These are phyloP conservation scores for Pseudozyma hubeiensis DNA, from an alignment of 1,284 basidiomycete genomes.

Conservation along the genomic window DNA sequence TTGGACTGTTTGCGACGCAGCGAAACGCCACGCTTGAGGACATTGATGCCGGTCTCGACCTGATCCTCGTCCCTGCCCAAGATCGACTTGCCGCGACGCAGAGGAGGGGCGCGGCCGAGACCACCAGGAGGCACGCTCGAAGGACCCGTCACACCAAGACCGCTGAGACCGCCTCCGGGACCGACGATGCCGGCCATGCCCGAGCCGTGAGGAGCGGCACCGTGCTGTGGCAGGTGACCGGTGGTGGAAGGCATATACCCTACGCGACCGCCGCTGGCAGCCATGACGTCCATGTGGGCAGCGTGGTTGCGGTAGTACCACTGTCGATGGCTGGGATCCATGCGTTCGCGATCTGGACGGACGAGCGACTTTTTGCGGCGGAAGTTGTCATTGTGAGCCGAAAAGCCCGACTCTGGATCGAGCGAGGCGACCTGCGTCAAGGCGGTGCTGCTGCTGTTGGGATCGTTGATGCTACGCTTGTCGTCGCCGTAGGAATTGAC, in stretches of 20 bases:
- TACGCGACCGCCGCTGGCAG: constrained; percentile 51
- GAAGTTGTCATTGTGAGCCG: constrained; percentile 67
- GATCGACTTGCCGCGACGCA: constrained; percentile 67
- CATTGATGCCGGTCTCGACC: constrained; percentile 67
- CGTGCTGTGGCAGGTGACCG: constrained; percentile 66
- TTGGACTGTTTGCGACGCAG: constrained; percentile 58
- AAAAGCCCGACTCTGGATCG: constrained; percentile 61
- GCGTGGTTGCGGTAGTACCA: constrained; percentile 95
- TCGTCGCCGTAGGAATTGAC: constrained; percentile 53
- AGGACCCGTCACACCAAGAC: constrained; percentile 59
- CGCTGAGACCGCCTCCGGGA: constrained; percentile 67
- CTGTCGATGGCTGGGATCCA: constrained; percentile 91
- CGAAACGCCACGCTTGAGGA: constrained; percentile 67
- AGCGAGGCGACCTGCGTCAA: constrained; percentile 45
- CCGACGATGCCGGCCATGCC: constrained; percentile 57
- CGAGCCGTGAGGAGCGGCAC: constrained; percentile 57
- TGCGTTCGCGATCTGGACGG: constrained; percentile 92
- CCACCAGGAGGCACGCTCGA: constrained; percentile 57
- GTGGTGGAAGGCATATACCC: constrained; percentile 68
- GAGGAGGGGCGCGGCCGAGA: constrained; percentile 53
- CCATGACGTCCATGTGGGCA: constrained; percentile 75
- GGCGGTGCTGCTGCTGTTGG: constrained; percentile 46
- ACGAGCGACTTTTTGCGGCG: constrained; percentile 92
- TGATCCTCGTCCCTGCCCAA: constrained; percentile 68
- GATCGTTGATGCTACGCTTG: constrained; percentile 45